Percentiles rank a stretch among this genome's conserved stretches.
Evolutionary conservation across 169 alveolate genomes (phyloP).

Genomic region (Eimeria necatrix): DNA sequence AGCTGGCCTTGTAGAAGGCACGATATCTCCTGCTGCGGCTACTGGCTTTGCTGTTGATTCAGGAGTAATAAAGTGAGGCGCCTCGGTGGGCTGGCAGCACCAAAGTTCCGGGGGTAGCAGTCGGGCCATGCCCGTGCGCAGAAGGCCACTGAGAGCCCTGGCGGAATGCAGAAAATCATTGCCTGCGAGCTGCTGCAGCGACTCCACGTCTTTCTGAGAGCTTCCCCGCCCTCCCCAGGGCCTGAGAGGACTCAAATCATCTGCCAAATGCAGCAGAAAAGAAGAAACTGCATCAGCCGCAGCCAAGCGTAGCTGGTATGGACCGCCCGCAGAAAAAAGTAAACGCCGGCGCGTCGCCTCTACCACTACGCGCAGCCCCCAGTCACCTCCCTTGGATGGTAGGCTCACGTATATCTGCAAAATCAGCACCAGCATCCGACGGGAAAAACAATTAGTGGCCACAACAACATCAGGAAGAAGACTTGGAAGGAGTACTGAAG

Average conservation of each 20-base stretch:
- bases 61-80: neutral
- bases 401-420: constrained; percentile 16
- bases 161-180: neutral
- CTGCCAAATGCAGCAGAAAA: constrained; percentile 55
- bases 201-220: neutral
- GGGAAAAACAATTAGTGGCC: neutral
- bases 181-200: constrained; percentile 49
- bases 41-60: neutral
- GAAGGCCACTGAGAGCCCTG: neutral
- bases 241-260: constrained; percentile 38
- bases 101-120: constrained; percentile 49
- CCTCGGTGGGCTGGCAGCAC: neutral
- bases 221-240: constrained; percentile 21
- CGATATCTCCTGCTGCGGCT: neutral
- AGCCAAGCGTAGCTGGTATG: neutral
- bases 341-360: constrained; percentile 34
- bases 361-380: constrained; percentile 56
- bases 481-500: neutral
- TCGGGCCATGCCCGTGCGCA: constrained; percentile 11
- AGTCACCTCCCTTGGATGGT: neutral
- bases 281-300: constrained; percentile 39
- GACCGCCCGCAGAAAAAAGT: neutral
- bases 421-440: constrained; percentile 24
- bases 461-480: constrained; percentile 33
- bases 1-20: neutral